Base-by-base conservation (phyloP, 2,329 filamentous ascomycete genomes). In the Phymatotrichopsis omnivora region DNA sequence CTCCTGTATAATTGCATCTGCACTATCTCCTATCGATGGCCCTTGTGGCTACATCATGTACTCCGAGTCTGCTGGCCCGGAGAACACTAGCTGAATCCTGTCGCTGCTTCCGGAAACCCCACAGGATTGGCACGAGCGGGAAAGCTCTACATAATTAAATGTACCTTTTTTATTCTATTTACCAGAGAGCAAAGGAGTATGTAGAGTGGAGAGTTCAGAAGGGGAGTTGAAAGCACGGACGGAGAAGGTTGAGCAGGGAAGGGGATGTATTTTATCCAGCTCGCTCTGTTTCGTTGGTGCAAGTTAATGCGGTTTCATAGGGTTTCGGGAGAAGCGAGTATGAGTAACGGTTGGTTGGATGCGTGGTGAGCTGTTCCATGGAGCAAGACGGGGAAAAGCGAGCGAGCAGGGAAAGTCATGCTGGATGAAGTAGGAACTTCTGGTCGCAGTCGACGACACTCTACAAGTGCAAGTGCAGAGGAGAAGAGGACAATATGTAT, bases 321-420 rank as follows among this genome's bases (percentile, higher is more conserved):
- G 35, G 45, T 48, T 49, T 51, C 45, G 45, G 36, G 34, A 40
- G 45, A 35, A 40, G 36, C 40, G 48, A 41, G 48, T 44, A 28
- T 49, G 44, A 20, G 39, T 51, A 37, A 42, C 48, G 48, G 45
- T 51, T 51, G 45, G 44, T 51, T 43, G 48, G 45, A 51, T 51
- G 48, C 48, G 48, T 41, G 48, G 48, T 51, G 48, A 51, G 48
- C 39, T 51, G 48, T 51, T 47, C 48, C 33, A n/a, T n/a, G n/a
- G n/a, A n/a, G 36, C 34, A 28, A 8, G 37, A 37, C 27, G 37
- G 37, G 35, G 23, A 28, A 36, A 37, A 34, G 31, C 29, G 20
- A 4, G 20, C 35, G 33, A 25, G 27, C 24, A 34, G 23, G 33
- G 35, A 38, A 51, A 41, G 30, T 23, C 16, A 20, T 35, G 41